Evolutionary conservation across 495 filamentous ascomycete species (phyloP), one percentile per base, ranked within the genome.

Genomic region (Pyronema omphalodes): DNA sequence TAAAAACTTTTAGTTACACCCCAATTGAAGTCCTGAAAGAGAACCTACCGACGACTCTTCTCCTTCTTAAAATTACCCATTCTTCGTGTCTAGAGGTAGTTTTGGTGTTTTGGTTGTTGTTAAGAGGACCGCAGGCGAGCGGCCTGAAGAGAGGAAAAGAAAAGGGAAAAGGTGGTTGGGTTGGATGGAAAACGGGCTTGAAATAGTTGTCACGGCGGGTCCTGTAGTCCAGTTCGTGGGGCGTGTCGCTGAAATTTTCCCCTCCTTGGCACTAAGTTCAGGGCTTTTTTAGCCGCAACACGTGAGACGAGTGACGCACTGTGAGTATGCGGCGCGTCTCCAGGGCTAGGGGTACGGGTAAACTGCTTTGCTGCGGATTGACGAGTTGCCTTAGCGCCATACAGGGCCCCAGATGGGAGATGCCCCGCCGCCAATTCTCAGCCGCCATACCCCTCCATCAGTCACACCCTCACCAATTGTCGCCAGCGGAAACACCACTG

Each of bases 1-100:
- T 33, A 18, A 12, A 14, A 14, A n/a, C 9, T 9, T 9, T 37
- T 46, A 60, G 44, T 17, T 52, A 39, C 11, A 34, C 29, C 23
- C 15, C 9, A 9, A 52, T 3, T 6, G 18, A 36, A 29, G 14
- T 1, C 19, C 7, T 17, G 12, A 55, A 15, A 44, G 49, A 52
- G 40, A 39, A 52, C 54, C 40, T 57, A 64, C 69, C 82, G 81
- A 67, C 91, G 81, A 65, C 71, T 72, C 58, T 76, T 79, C 68
- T 98, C 91, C 71, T 95, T 96, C 77, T 96, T 98, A 60, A 80
- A 82, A 47, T 84, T 88, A 71, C 93, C 93, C 91, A 98, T 96
- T 19, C 12, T 36, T 50, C 23, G 47, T 36, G 8, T 2, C 17
- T 3, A 19, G 8, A 50, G 9, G 9, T 50, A 23, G 9, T 9